Base-by-base conservation (phyloP, 768 basidiomycete species). In the Clavaria fumosa region DNA sequence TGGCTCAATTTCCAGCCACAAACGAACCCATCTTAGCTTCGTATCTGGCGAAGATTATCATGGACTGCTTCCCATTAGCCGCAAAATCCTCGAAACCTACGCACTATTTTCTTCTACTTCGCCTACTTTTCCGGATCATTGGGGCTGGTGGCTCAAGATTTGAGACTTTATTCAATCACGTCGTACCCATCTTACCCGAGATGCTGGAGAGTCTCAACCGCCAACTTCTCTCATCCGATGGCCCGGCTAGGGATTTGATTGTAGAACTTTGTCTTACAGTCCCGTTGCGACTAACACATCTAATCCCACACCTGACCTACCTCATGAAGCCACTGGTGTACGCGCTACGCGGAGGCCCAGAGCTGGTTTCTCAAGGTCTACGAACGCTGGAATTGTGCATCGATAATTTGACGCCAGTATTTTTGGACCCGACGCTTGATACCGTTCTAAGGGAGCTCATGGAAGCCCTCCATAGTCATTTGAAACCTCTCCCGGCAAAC, bases 321-420 rank as follows among this genome's bases (percentile, higher is more conserved):
- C 68, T 99, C 40, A 96, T 97, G 91, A 83, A 88, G 46, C 95
- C 95, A 1, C 67, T 99, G 20, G 89, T 91, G 2, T 66, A 91
- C 35, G 90, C 95, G 5, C 62, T 99, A 36, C 74, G 79, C 35
- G 90, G 90, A 24, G 75, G 72, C 26, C 72, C 78, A 4, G 95
- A 99, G 38, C 73, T 95, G 32, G 82, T 96, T 38, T 79, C 88
- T 17, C 95, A 99, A 61, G 95, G 95, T 31, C 63, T 99, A 18
- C 74, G 95, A 4, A 99, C 95, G 0, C 71, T 99, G 41, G 95
- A 99, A 56, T 67, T 99, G n/a, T 97, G 93, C 59, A 93, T 97
- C 50, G 95, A 99, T 62, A 99, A 97, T 53, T 70, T 99, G 19
- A 95, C 89, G 0, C 88, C 89, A 2, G 95, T 97, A 57, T 97